A percentile compares a stretch with the other conserved stretches of the same genome.
Conservation (phyloP, 2,329 filamentous ascomycete species). For the Colletotrichum destructivum region DNA sequence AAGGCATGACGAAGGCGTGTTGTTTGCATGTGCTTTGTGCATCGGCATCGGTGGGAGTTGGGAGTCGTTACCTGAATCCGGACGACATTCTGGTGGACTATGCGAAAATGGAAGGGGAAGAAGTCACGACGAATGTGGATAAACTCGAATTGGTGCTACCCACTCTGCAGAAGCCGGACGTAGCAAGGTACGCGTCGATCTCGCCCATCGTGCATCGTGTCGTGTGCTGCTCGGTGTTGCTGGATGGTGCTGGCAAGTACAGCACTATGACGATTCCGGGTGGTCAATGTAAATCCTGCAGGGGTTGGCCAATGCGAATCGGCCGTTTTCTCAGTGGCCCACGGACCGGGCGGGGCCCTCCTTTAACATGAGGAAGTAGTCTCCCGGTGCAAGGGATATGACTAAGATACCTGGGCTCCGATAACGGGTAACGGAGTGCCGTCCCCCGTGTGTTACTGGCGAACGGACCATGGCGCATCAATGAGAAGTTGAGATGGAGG, state of each 20-base stretch:
- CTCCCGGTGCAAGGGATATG: constrained; percentile 13
- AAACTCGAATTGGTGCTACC: neutral
- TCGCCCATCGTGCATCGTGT: neutral
- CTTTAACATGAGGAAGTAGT: constrained; percentile 19
- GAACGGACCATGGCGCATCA: constrained; percentile 18
- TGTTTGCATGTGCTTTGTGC: constrained; percentile 13
- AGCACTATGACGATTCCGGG: neutral
- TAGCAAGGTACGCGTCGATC: constrained; percentile 5
- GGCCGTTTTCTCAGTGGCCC: constrained; percentile 19
- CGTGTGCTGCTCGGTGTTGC: too few species aligned
- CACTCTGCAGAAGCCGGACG: neutral
- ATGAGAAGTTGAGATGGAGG: constrained; percentile 6
- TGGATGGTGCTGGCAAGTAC: neutral
- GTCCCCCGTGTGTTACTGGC: neutral
- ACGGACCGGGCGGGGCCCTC: constrained; percentile 19
- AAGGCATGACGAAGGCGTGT: constrained; percentile 23
- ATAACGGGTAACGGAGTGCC: neutral
- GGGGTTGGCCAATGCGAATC: constrained; percentile 29
- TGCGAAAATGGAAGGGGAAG: constrained; percentile 33
- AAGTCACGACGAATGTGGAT: constrained; percentile 32
- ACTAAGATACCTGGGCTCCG: constrained; percentile 10
- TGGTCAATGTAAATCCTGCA: neutral
- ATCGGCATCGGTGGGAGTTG: constrained; percentile 4
- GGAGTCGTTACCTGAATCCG: constrained; percentile 30
- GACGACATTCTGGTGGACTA: constrained; percentile 27